A percentile compares a stretch with the other conserved stretches of the same genome.
phyloP scores from a whole-genome alignment of 768 basidiomycete genomes.

The Psilocybe sp. region DNA sequence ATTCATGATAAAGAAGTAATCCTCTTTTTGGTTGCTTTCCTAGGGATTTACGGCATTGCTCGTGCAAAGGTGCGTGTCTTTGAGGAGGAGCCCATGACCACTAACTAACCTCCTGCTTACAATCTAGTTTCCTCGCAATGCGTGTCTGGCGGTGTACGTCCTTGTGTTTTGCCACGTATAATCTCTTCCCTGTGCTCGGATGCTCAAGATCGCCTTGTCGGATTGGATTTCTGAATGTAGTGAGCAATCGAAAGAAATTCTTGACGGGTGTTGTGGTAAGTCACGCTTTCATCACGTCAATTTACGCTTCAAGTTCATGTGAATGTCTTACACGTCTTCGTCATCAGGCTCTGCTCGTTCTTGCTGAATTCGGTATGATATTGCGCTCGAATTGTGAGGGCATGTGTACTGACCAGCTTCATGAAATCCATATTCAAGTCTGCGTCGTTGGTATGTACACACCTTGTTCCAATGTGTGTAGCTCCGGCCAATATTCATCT shows the following conservation, averaged over 20 bases:
- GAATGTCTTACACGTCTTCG: background rate
- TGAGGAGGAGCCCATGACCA: background rate
- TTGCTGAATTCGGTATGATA: conserved; percentile 23
- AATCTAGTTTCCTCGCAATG: conserved; percentile 23
- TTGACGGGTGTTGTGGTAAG: conserved; percentile 18
- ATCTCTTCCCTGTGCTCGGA: too few species aligned
- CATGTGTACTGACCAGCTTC: background rate
- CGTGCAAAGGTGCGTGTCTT: conserved; percentile 20
- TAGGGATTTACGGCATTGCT: conserved; percentile 25
- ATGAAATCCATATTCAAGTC: conserved; percentile 6
- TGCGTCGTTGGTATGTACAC: conserved; percentile 18
- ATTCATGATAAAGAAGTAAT: background rate
- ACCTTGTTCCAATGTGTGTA: too few species aligned
- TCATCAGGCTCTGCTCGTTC: conserved; percentile 17
- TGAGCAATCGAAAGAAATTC: conserved; percentile 23
- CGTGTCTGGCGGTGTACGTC: conserved; percentile 27
- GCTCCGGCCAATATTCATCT: too few species aligned
- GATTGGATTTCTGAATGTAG: conserved; percentile 8
- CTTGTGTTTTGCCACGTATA: background rate
- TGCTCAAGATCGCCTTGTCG: too few species aligned
- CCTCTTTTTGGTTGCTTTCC: too few species aligned
- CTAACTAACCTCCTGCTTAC: background rate
- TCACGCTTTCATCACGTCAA: background rate
- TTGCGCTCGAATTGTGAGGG: background rate
- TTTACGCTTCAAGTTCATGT: background rate